A percentile compares a stretch with the other conserved stretches of the same genome.
These are phyloP conservation scores for Boletus insuetus DNA, from an alignment of 768 basidiomycete species.

Conservation along the genomic window DNA sequence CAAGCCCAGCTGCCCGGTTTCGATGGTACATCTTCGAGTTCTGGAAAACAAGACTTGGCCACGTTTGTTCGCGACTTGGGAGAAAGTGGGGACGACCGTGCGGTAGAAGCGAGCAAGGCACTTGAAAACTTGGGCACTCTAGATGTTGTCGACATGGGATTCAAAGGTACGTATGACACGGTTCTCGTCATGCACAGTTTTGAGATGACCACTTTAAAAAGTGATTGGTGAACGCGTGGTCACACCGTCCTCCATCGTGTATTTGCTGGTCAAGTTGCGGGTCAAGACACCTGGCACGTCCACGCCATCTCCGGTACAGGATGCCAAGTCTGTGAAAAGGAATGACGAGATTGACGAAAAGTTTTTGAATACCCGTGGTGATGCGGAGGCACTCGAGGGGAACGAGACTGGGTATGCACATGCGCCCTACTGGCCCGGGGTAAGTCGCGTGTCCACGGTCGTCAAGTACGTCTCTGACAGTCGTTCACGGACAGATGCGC, in stretches of 20 bases:
- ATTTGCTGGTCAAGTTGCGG: slow-evolving; percentile 80
- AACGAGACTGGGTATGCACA: slow-evolving; percentile 66
- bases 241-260: slow-evolving; percentile 85
- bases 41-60: slow-evolving; percentile 20
- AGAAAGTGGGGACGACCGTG: slow-evolving; percentile 16
- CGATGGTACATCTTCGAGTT: slow-evolving; percentile 36
- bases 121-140: slow-evolving; percentile 69
- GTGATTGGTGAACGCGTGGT: slow-evolving; percentile 90
- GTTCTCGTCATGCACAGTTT: neutral
- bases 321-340: slow-evolving; percentile 41
- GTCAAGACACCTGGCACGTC: slow-evolving; percentile 52
- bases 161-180: slow-evolving; percentile 62
- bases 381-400: slow-evolving; percentile 59
- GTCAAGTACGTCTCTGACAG: neutral
- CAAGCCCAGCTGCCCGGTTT: slow-evolving; percentile 83
- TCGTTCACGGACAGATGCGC: slow-evolving; percentile 52
- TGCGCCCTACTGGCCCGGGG: slow-evolving; percentile 89
- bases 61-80: slow-evolving; percentile 17
- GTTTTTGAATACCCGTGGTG: slow-evolving; percentile 62
- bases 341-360: slow-evolving; percentile 66
- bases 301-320: slow-evolving; percentile 32
- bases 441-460: slow-evolving; percentile 36
- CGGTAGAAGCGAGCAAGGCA: slow-evolving; percentile 45
- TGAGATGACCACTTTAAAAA: slow-evolving; percentile 28
- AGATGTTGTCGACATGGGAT: slow-evolving; percentile 77